phyloP scores from a whole-genome alignment of 805 yeast species.

The Candida pini region DNA sequence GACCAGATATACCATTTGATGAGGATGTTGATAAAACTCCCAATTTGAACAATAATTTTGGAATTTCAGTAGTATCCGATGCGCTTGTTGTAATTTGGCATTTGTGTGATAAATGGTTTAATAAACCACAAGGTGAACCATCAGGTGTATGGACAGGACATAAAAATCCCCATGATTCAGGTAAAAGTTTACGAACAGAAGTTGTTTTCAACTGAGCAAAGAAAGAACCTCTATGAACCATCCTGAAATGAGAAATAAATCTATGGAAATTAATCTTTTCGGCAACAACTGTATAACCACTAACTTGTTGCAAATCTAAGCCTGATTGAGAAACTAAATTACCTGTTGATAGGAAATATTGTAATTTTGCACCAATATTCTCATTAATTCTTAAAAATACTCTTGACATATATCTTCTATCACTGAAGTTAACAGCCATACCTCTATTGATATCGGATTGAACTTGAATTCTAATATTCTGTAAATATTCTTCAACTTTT shows the following conservation, averaged over 20 bases:
- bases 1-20: slow-evolving; percentile 69
- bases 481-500: slow-evolving; percentile 89
- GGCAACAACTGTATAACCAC: slow-evolving; percentile 98
- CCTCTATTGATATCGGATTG: slow-evolving; percentile 79
- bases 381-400: slow-evolving; percentile 79
- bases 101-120: slow-evolving; percentile 94
- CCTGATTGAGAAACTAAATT: slow-evolving; percentile 96
- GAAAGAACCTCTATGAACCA: slow-evolving; percentile 99
- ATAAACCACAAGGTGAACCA: slow-evolving; percentile 98
- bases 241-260: slow-evolving; percentile 96
- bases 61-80: slow-evolving; percentile 68
- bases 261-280: slow-evolving; percentile 97
- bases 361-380: slow-evolving; percentile 91
- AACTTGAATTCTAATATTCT: slow-evolving; percentile 64
- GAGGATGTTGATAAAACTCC: slow-evolving; percentile 82
- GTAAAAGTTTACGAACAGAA: slow-evolving; percentile 90
- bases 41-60: slow-evolving; percentile 56
- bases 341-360: slow-evolving; percentile 94
- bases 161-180: slow-evolving; percentile 98
- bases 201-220: slow-evolving; percentile 97
- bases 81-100: slow-evolving; percentile 79
- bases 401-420: slow-evolving; percentile 75
- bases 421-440: slow-evolving; percentile 73
- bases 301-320: slow-evolving; percentile 93
- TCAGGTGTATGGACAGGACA: slow-evolving; percentile 99